These are phyloP conservation scores for Ochromonas danica DNA, from an alignment of 108 stramenopile species.

Conservation along the genomic window DNA sequence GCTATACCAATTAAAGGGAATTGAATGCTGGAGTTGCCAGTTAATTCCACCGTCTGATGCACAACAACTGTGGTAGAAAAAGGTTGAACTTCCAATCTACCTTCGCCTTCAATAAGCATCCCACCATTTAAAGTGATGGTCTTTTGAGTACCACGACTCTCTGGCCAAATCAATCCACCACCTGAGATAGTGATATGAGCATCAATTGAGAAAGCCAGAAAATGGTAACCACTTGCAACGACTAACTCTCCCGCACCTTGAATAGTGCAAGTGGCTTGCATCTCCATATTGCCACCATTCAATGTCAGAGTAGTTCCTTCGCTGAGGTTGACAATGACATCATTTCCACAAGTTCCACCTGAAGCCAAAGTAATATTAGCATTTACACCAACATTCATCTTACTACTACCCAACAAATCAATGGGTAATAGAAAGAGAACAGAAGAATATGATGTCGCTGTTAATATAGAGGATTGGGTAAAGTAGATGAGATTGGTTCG, in stretches of 20 bases:
- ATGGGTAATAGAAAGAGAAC: background rate
- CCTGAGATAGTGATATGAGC: slow-evolving; percentile 34
- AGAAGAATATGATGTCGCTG: background rate
- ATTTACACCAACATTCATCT: background rate
- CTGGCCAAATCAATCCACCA: slow-evolving; percentile 26
- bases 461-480: too few relatives aligned
- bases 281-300: slow-evolving; percentile 5
- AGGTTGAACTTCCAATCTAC: background rate
- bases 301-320: background rate
- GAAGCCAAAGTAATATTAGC: background rate
- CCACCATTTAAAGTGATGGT: slow-evolving; percentile 24
- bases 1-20: slow-evolving; percentile 30
- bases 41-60: background rate
- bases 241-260: slow-evolving; percentile 7
- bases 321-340: background rate
- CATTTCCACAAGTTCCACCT: slow-evolving; percentile 21
- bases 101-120: background rate
- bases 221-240: background rate
- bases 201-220: slow-evolving; percentile 7
- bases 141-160: background rate
- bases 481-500: background rate
- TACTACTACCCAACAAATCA: background rate
- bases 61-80: background rate
- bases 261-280: slow-evolving; percentile 31
- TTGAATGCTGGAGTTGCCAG: background rate